phyloP scores from a whole-genome alignment of 164 flowering plant genomes.

The Piper betle region DNA sequence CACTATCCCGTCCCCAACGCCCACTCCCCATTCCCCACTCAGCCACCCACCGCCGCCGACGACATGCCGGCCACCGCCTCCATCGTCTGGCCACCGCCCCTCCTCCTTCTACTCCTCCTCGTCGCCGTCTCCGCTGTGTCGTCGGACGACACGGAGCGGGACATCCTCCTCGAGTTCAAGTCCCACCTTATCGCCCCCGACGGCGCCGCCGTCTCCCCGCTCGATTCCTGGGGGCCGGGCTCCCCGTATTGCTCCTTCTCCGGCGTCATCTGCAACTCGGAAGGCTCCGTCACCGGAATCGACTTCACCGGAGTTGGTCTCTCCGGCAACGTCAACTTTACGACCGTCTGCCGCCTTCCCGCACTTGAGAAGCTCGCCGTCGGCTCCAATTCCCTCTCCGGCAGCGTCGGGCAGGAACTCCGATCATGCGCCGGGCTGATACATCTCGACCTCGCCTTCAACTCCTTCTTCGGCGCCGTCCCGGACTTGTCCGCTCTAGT shows the following conservation, averaged over 20 bases:
- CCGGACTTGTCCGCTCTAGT: conserved; percentile 44
- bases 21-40: neutral
- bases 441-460: conserved; percentile 37
- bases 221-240: conserved; percentile 31
- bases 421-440: conserved; percentile 29
- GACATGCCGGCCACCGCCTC: conserved; percentile 2
- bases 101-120: conserved; percentile 5
- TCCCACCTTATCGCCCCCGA: conserved; percentile 19
- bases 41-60: neutral
- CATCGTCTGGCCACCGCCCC: neutral
- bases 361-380: conserved; percentile 32
- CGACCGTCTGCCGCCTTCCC: conserved; percentile 34
- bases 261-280: conserved; percentile 39
- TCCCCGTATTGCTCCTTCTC: conserved; percentile 30
- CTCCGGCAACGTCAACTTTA: conserved; percentile 34
- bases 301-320: conserved; percentile 20
- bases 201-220: conserved; percentile 14
- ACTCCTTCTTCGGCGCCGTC: conserved; percentile 29
- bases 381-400: conserved; percentile 32
- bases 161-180: conserved; percentile 32
- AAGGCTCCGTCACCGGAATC: conserved; percentile 27
- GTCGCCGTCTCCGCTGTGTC: neutral
- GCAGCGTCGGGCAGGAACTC: conserved; percentile 24
- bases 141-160: conserved; percentile 19
- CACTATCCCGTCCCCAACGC: no score